A percentile compares a stretch with the other conserved stretches of the same genome.
phyloP scores from a whole-genome alignment of 805 yeast genomes.

The Teunomyces lycoperdinae region DNA sequence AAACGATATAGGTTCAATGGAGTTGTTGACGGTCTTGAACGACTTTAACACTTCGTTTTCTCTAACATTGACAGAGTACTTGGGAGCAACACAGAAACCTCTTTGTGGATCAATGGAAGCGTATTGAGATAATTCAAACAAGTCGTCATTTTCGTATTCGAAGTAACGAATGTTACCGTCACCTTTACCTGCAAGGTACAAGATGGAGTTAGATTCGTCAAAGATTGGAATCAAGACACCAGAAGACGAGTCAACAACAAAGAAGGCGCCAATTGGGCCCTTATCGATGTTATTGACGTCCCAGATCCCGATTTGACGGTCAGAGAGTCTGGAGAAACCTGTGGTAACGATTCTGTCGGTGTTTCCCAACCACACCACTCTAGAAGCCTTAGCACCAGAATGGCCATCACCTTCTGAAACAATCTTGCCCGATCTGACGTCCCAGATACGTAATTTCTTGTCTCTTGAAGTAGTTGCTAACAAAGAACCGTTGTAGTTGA shows the following conservation, averaged over 20 bases:
- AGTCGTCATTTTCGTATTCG: conserved; percentile 82
- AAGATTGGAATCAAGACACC: conserved; percentile 92
- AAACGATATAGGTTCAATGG: conserved; percentile 88
- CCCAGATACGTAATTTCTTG: conserved; percentile 89
- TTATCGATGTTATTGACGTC: conserved; percentile 66
- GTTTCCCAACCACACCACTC: conserved; percentile 90
- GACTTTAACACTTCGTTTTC: conserved; percentile 83
- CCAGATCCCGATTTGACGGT: conserved; percentile 96
- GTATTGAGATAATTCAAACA: conserved; percentile 83
- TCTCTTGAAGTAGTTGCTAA: conserved; percentile 91
- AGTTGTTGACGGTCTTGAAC: conserved; percentile 86
- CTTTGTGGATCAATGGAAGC: conserved; percentile 91
- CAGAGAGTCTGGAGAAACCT: conserved; percentile 89
- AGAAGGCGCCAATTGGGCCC: conserved; percentile 90
- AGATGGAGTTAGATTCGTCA: conserved; percentile 75
- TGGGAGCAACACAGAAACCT: conserved; percentile 90
- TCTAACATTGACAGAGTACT: conserved; percentile 69
- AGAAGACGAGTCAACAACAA: conserved; percentile 82
- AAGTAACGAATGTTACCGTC: conserved; percentile 96
- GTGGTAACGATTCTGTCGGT: conserved; percentile 84
- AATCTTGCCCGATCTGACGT: conserved; percentile 69
- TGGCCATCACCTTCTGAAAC: conserved; percentile 87
- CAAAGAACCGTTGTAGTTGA: conserved; percentile 84
- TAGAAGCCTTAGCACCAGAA: conserved; percentile 85
- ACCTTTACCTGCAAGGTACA: conserved; percentile 94